Evolutionary conservation across 305 asterid genomes (phyloP), one percentile per base, ranked within the genome.

Genomic region (Andrographis paniculata): DNA sequence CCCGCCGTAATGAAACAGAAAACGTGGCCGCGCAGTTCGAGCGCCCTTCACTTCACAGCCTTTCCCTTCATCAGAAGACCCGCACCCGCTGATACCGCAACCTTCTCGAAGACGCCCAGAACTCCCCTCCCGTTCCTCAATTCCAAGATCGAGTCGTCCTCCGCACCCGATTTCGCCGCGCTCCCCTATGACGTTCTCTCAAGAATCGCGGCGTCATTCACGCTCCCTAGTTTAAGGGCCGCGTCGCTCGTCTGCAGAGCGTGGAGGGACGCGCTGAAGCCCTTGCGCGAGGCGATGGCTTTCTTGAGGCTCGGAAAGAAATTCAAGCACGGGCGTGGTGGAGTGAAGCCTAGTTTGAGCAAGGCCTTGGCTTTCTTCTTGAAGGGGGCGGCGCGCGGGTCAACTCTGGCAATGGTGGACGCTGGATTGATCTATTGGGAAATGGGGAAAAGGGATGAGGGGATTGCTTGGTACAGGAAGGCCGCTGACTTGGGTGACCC

Each of bases 301-400:
- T 74, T 69, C 48, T 39, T 79, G 41, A 71, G 59, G 62, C 64
- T 70, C 73, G 97, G 95, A 27, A 84, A 81, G 76, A 66, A 77
- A 41, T 88, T 65, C 67, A 88, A 81, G 78, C 97, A 79, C 36
- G 97, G 94, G 18, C 76, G 79, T 18, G 80, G 77, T 15, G 94
- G 85, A 40, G 80, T 78, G 66, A 74, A 65, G 61, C 45, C 55
- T 14, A 56, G 76, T 68, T 48, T 64, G 63, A 28, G n/a, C 10
- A 85, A 80, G 68, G 98, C 98, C n/a, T 40, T 79, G 68, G 92
- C 82, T 20, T 69, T 66, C 3, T 82, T 89, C 53, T 40, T 82
- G 28, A 59, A 85, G 63, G 95, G 94, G 15, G 95, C 92, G 55
- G 87, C 87, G 71, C 86, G 91, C 65, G 98, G 98, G 48, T 82